Conservation (phyloP, 768 basidiomycete genomes). For the Lactarius deliciosus region DNA sequence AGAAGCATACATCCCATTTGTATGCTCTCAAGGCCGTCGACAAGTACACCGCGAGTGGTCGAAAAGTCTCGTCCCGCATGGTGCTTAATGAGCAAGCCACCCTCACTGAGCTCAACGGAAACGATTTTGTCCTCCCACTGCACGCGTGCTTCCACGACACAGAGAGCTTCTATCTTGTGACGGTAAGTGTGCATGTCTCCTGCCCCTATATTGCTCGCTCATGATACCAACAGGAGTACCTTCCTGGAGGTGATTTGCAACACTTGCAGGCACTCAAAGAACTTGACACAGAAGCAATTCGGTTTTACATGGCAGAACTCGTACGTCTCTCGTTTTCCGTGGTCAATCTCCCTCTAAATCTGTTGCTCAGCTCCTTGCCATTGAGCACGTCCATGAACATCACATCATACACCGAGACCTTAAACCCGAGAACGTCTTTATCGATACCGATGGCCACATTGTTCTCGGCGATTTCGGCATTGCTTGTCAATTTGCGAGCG, state of each 20-base stretch:
- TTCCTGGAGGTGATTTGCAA: constrained; percentile 22
- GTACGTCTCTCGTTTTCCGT: constrained; percentile 9
- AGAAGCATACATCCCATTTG: constrained; percentile 17
- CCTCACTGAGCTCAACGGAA: constrained; percentile 15
- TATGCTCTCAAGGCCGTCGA: constrained; percentile 25
- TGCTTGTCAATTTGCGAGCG: constrained; percentile 89
- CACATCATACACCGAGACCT: constrained; percentile 99
- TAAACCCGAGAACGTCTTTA: constrained; percentile 96
- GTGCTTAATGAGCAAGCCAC: constrained; percentile 15
- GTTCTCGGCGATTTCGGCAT: constrained; percentile 98
- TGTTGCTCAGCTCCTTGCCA: constrained; percentile 20
- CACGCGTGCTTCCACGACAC: constrained; percentile 27
- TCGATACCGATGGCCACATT: constrained; percentile 75
- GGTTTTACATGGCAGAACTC: constrained; percentile 27
- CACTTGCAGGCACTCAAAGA: background rate
- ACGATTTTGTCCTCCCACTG: constrained; percentile 19
- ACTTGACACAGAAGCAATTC: constrained; percentile 14
- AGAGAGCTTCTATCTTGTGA: constrained; percentile 19
- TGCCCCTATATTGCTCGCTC: background rate
- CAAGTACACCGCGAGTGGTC: constrained; percentile 2
- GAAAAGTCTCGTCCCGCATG: constrained; percentile 3
- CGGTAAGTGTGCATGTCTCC: background rate
- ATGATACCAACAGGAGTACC: constrained; percentile 14
- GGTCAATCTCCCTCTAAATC: background rate
- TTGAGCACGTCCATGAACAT: constrained; percentile 74